Evolutionary conservation across 129 eudicot species (phyloP), one percentile per base, ranked within the genome.

Genomic region (Flaveria linearis): DNA sequence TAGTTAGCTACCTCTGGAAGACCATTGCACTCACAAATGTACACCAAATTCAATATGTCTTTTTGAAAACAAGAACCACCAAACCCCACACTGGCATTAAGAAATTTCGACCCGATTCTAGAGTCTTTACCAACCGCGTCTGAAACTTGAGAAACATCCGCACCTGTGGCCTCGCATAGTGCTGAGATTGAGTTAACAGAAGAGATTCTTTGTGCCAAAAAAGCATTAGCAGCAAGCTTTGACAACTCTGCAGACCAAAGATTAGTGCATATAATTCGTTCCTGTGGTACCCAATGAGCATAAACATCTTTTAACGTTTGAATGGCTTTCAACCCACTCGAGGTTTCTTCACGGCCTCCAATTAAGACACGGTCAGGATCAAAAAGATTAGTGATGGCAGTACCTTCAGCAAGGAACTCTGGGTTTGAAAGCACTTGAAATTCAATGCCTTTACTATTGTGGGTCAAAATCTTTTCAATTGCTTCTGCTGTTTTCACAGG

Each of bases 401-500:
- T 88, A 39, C 92, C 92, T 66, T 88, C 92, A 1, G 92, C 89
- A 71, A 88, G 87, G 49, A 88, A 88, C 55, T 88, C 89, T 0
- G 89, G 89, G 76, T 88, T 88, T 55, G 89, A 88, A 14, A 88
- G 85, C 68, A 88, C 85, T 65, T 88, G 89, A 49, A 85, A 88
- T 7, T 80, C 47, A 45, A 87, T 85, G 18, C 92, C 89, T 68
- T 85, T 87, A 73, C 81, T 85, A 57, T 87, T 87, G 58, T 87
- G 92, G 39, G 89, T 82, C 63, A 87, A 58, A 57, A 87, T 87
- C 76, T 85, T 87, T 62, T 87, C 92, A 17, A 87, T 87, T 1
- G 86, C 92, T 72, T 87, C 89, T 1, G 89, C 89, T n/a, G 92
- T 87, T 82, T 85, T 87, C n/a, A 87, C 92, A 0, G 92, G 89